These are phyloP conservation scores for Actinomucor elegans DNA, from an alignment of 371 early-diverging fungal genomes.

Conservation along the genomic window DNA sequence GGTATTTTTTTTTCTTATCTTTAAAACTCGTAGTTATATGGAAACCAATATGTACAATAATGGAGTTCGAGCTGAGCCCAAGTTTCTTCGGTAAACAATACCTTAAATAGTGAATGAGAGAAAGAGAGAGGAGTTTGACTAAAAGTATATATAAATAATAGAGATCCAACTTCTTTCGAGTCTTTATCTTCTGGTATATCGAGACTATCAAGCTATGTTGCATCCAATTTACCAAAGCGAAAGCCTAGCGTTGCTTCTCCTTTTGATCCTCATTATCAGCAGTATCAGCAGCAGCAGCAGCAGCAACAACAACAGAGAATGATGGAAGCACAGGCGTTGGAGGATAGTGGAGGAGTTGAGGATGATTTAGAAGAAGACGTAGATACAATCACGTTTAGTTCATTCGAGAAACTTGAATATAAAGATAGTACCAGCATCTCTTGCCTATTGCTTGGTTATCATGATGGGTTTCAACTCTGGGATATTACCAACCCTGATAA, in stretches of 20 bases:
- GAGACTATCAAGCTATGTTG: constrained; percentile 59
- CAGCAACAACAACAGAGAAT: constrained; percentile 12
- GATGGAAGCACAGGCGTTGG: not conserved
- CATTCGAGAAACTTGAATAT: constrained; percentile 32
- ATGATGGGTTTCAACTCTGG: constrained; percentile 84
- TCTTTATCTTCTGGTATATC: constrained; percentile 58
- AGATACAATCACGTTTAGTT: constrained; percentile 34
- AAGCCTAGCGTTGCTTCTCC: constrained; percentile 42
- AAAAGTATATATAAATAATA: constrained; percentile 16
- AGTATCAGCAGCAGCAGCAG: constrained; percentile 24
- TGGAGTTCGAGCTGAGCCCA: constrained; percentile 54
- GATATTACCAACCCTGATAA: constrained; percentile 68
- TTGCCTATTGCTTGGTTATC: constrained; percentile 73
- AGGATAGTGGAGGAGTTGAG: not conserved
- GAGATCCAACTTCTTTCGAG: constrained; percentile 64
- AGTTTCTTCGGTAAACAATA: constrained; percentile 36
- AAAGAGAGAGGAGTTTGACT: not conserved
- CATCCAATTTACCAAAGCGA: constrained; percentile 45
- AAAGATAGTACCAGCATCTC: constrained; percentile 7
- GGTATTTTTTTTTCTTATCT: not conserved
- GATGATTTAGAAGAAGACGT: constrained; percentile 23
- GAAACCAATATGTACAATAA: constrained; percentile 25
- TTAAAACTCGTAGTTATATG: constrained; percentile 3
- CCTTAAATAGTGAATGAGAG: too few relatives aligned
- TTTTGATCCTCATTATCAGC: constrained; percentile 32